These are phyloP conservation scores for Suillus occidentalis DNA, from an alignment of 768 basidiomycete genomes.

Conservation along the genomic window DNA sequence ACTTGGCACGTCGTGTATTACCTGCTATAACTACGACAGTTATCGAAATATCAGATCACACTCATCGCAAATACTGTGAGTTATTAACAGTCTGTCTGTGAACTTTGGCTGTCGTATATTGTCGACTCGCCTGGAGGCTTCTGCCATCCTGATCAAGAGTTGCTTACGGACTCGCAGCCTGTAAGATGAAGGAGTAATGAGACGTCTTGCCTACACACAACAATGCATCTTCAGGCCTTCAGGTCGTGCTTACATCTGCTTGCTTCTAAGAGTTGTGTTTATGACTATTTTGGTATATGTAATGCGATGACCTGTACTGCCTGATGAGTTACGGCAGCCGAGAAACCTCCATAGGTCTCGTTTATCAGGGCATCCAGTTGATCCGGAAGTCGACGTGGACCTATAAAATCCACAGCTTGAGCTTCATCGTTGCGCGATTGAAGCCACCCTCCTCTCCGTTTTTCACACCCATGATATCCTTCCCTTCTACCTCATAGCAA, in stretches of 20 bases:
- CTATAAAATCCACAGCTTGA: background rate
- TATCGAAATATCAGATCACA: slow-evolving; percentile 15
- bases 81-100: slow-evolving; percentile 18
- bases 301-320: background rate
- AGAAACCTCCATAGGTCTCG: background rate
- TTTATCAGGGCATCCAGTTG: background rate
- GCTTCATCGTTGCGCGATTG: no score
- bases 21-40: slow-evolving; percentile 18
- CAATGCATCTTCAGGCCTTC: slow-evolving; percentile 86
- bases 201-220: slow-evolving; percentile 39
- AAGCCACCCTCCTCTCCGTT: background rate
- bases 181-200: background rate
- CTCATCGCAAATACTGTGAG: slow-evolving; percentile 13
- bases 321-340: background rate
- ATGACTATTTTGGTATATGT: background rate
- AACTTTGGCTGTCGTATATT: slow-evolving; percentile 18
- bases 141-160: slow-evolving; percentile 48
- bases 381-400: background rate
- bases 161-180: slow-evolving; percentile 72
- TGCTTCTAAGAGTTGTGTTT: slow-evolving; percentile 34
- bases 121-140: slow-evolving; percentile 29
- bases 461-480: slow-evolving; percentile 28
- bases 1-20: background rate
- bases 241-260: slow-evolving; percentile 38
- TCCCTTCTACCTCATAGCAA: slow-evolving; percentile 32